Conservation (phyloP, 495 filamentous ascomycete genomes). For the Glutinoglossum americanum region DNA sequence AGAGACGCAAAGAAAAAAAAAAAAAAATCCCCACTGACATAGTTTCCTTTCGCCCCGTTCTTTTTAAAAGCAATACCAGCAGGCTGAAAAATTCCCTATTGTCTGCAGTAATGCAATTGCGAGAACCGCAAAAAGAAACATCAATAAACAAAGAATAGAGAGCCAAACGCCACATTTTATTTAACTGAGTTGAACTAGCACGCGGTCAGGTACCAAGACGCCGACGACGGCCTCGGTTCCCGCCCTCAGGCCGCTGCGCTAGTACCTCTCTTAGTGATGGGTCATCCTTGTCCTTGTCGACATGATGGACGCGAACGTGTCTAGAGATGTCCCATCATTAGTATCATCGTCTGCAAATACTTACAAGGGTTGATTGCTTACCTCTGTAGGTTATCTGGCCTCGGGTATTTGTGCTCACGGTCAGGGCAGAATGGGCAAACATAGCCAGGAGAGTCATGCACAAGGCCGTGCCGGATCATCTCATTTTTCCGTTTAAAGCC, state of each 20-base stretch:
- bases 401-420: constrained; percentile 85
- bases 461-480: constrained; percentile 93
- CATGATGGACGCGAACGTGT: constrained; percentile 75
- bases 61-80: neutral
- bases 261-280: constrained; percentile 57
- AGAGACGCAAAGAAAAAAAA: neutral
- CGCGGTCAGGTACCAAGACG: constrained; percentile 15
- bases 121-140: neutral
- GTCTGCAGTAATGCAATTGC: neutral
- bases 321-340: constrained; percentile 18
- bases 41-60: neutral
- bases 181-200: neutral
- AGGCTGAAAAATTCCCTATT: neutral
- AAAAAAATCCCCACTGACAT: neutral
- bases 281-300: constrained; percentile 74
- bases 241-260: constrained; percentile 65
- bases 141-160: neutral
- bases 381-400: constrained; percentile 96
- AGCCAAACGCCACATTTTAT: neutral
- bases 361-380: constrained; percentile 25
- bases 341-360: neutral
- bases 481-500: constrained; percentile 99
- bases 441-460: constrained; percentile 89
- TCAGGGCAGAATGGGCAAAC: constrained; percentile 94
- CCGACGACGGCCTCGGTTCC: constrained; percentile 56